A percentile compares a stretch with the other conserved stretches of the same genome.
These are phyloP conservation scores for Kluyveromyces siamensis DNA, from an alignment of 805 yeast genomes.

Conservation along the genomic window DNA sequence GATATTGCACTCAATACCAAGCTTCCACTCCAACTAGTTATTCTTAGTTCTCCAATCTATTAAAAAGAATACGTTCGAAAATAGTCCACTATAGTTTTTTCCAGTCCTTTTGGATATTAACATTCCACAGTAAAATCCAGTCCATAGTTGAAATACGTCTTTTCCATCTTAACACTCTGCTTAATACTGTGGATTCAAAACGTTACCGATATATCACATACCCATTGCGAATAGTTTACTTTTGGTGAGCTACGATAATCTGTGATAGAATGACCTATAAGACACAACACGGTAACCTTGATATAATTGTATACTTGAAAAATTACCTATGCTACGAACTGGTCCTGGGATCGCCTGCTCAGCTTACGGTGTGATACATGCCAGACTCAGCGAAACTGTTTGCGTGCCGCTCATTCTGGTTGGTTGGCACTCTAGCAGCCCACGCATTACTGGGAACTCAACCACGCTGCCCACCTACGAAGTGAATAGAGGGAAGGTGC, in stretches of 20 bases:
- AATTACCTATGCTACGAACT: not conserved
- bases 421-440: not conserved
- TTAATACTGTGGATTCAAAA: not conserved
- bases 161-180: not conserved
- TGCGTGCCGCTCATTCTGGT: not conserved
- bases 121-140: not conserved
- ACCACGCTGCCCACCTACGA: not conserved
- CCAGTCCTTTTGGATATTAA: no score
- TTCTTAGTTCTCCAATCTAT: no score
- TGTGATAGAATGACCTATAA: not conserved
- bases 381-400: not conserved
- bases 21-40: no score
- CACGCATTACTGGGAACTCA: not conserved
- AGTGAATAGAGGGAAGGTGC: no score
- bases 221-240: slow-evolving; percentile 23
- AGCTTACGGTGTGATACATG: not conserved
- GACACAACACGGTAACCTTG: not conserved
- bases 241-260: not conserved
- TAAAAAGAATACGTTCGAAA: no score
- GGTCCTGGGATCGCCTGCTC: not conserved
- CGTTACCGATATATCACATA: slow-evolving; percentile 10
- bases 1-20: no score
- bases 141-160: not conserved
- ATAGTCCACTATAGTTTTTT: no score
- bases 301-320: not conserved